These are phyloP conservation scores for Annona cherimola DNA, from an alignment of 164 flowering plant species.

Conservation along the genomic window DNA sequence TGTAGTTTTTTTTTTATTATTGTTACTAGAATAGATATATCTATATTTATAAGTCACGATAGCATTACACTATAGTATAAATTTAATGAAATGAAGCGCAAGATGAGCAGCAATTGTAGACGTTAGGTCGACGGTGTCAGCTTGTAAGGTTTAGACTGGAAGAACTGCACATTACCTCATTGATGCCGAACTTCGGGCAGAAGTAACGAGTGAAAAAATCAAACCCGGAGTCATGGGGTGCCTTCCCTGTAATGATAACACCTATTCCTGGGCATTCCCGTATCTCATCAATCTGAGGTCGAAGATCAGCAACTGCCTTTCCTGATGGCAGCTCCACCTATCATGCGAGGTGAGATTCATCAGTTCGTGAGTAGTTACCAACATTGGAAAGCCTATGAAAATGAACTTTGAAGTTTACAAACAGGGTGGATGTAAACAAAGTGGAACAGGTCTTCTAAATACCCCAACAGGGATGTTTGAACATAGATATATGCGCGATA, in stretches of 20 bases:
- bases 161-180: slow-evolving; percentile 37
- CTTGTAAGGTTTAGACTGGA: background rate
- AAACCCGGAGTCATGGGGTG: slow-evolving; percentile 46
- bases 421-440: background rate
- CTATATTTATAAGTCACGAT: background rate
- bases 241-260: slow-evolving; percentile 42
- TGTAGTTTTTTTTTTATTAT: no score
- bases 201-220: slow-evolving; percentile 56
- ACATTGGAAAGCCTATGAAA: background rate
- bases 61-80: background rate
- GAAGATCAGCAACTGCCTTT: slow-evolving; percentile 30
- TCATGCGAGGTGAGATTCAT: background rate
- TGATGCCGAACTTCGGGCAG: slow-evolving; percentile 45
- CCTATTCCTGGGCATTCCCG: slow-evolving; percentile 38
- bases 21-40: background rate
- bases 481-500: no score
- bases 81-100: background rate
- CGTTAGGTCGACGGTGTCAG: background rate
- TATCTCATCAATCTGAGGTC: slow-evolving; percentile 44
- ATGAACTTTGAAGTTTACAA: background rate
- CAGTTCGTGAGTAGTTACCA: background rate
- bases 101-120: background rate
- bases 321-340: slow-evolving; percentile 56
- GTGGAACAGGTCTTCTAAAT: background rate
- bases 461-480: background rate